Percentiles rank a stretch among this genome's conserved stretches.
Conservation (phyloP, 2,329 filamentous ascomycete species). For the Chrysosphaeria jannelii region DNA sequence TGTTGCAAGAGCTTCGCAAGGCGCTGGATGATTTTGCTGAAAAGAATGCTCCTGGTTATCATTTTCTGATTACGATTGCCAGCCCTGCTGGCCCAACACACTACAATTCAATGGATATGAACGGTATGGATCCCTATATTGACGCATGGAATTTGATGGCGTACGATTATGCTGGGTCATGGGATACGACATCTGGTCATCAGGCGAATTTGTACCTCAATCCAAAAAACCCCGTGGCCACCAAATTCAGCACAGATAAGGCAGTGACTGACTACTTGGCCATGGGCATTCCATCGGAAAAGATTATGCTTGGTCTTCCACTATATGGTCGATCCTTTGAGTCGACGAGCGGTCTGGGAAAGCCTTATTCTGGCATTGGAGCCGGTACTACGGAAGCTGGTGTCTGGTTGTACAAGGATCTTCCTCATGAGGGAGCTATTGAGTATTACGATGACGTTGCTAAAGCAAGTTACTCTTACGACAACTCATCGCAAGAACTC, state of each 20-base stretch:
- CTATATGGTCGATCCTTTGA: constrained; percentile 53
- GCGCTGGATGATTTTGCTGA: constrained; percentile 9
- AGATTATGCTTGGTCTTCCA: constrained; percentile 48
- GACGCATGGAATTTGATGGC: constrained; percentile 32
- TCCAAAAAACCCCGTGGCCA: constrained; percentile 18
- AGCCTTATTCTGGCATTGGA: constrained; percentile 30
- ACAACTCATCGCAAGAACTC: constrained; percentile 24
- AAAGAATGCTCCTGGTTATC: constrained; percentile 7
- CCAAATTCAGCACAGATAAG: constrained; percentile 35
- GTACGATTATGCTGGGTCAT: constrained; percentile 38
- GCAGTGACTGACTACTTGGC: constrained; percentile 33
- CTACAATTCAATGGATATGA: constrained; percentile 14
- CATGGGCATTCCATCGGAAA: constrained; percentile 24
- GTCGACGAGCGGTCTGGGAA: constrained; percentile 34
- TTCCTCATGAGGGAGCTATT: constrained; percentile 28
- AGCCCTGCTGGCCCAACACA: constrained; percentile 13
- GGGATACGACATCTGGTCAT: constrained; percentile 28
- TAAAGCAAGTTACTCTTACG: constrained; percentile 43
- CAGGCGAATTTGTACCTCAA: constrained; percentile 37
- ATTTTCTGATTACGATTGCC: constrained; percentile 9
- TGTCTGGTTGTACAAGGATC: constrained; percentile 41
- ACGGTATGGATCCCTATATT: constrained; percentile 15
- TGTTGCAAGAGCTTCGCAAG: constrained; percentile 13
- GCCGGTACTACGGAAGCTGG: constrained; percentile 25
- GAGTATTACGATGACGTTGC: constrained; percentile 25